These are phyloP conservation scores for Alternaria brassicicola DNA, from an alignment of 2,329 filamentous ascomycete genomes.

Conservation along the genomic window DNA sequence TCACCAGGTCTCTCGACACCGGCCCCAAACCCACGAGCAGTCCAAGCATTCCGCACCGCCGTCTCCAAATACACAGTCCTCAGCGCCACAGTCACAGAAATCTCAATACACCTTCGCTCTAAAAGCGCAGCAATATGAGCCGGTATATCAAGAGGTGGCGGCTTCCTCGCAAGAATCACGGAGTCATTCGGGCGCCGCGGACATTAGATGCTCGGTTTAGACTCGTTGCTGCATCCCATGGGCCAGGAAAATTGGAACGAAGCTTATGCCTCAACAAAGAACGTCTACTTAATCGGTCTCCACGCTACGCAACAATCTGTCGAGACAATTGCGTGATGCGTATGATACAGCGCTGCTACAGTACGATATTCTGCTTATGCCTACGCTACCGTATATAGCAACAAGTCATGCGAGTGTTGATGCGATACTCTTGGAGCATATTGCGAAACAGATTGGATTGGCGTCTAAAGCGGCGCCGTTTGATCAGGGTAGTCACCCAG, in stretches of 20 bases:
- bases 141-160: constrained; percentile 50
- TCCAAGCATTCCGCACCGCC: constrained; percentile 52
- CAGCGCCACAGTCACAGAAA: constrained; percentile 58
- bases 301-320: constrained; percentile 57
- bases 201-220: constrained; percentile 59
- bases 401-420: constrained; percentile 51
- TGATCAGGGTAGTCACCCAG: constrained; percentile 64
- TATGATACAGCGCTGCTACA: constrained; percentile 52
- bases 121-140: constrained; percentile 61
- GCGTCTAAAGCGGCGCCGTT: constrained; percentile 64
- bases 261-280: constrained; percentile 59
- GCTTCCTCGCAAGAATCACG: constrained; percentile 52
- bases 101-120: constrained; percentile 58
- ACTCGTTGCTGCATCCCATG: constrained; percentile 56
- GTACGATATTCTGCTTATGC: constrained; percentile 57
- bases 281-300: constrained; percentile 60
- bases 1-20: constrained; percentile 38
- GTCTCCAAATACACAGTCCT: constrained; percentile 51
- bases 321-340: constrained; percentile 54
- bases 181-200: constrained; percentile 54
- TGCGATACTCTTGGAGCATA: constrained; percentile 53
- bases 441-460: constrained; percentile 60
- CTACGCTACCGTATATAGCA: constrained; percentile 57
- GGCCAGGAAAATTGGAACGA: constrained; percentile 58
- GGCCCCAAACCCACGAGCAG: constrained; percentile 51